Conservation (phyloP, 202 grass and related monocot genomes). For the Elaeis oleifera region DNA sequence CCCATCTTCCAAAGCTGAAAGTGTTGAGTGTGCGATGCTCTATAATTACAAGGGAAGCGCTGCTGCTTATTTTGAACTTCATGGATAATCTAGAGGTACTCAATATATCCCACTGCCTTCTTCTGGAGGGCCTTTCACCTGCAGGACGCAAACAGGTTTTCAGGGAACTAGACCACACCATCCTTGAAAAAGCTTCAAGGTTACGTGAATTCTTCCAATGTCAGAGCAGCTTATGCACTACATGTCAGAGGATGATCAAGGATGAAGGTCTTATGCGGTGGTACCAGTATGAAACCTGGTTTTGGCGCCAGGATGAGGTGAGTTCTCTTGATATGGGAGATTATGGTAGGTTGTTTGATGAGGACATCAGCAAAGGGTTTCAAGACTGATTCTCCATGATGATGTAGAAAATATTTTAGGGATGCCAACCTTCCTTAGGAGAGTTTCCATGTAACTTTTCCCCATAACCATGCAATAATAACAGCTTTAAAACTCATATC, state of each 20-base stretch:
- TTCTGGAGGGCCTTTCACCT: slow-evolving; percentile 26
- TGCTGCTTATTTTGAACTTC: slow-evolving; percentile 42
- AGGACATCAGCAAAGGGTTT: slow-evolving; percentile 5
- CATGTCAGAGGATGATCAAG: slow-evolving; percentile 72
- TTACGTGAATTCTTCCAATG: slow-evolving; percentile 68
- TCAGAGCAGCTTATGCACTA: slow-evolving; percentile 47
- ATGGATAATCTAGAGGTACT: slow-evolving; percentile 73
- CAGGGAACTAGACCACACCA: slow-evolving; percentile 47
- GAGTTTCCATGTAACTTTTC: too few relatives aligned
- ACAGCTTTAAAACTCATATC: too few relatives aligned
- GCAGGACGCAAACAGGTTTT: slow-evolving; percentile 54
- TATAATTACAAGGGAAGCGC: slow-evolving; percentile 51
- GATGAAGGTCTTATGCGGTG: slow-evolving; percentile 96
- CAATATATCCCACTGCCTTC: slow-evolving; percentile 84
- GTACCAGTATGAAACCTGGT: slow-evolving; percentile 85
- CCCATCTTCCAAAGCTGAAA: slow-evolving; percentile 71
- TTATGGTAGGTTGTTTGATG: slow-evolving; percentile 77
- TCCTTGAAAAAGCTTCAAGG: slow-evolving; percentile 40
- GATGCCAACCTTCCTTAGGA: too few relatives aligned
- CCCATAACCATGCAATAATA: too few relatives aligned
- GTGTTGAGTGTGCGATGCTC: slow-evolving; percentile 86
- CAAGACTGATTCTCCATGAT: slow-evolving; percentile 37
- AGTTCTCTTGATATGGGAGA: slow-evolving; percentile 64
- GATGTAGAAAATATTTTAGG: not conserved
- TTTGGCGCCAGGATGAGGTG: slow-evolving; percentile 86